Base-by-base conservation (phyloP, 805 yeast genomes). In the Ogataea angusta region DNA sequence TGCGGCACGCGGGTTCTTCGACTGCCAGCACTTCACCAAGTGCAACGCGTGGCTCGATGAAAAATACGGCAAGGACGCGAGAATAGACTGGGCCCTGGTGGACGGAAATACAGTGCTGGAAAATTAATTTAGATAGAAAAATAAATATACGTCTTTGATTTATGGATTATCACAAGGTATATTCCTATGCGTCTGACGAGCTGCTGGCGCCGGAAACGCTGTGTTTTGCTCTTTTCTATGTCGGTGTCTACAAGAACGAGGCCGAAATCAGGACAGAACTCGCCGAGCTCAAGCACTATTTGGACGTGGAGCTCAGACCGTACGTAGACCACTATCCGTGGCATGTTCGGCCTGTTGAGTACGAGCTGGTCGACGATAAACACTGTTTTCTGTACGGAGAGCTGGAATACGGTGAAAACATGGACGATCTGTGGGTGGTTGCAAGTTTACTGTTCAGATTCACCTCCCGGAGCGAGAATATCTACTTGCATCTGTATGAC, bases 1-100 rank as follows among this genome's bases (percentile, higher is more conserved):
- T 47, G 99, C 99, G 0, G 72, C 83, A 14, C 67, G 95, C 30
- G 96, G 93, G 2, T 93, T 85, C 61, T 90, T 91, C 52, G 80
- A 80, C 2, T 79, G 84, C 51, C 65, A 69, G 16, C 96, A 88
- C 54, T 91, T 89, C 62, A 70, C 60, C 37, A 73, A 75, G 55
- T 79, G 91, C 30, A 91, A 93, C 58, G 77, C 77, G 6, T 91
- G 96, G 95, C 67, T 91, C 2, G 51, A 54, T 12, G 65, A 68
- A 23, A 56, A 65, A 13, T 69, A 71, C 38, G 73, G 62, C 3
- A 19, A 43, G 8, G 45, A 46, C 3, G 49, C 48, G 1, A 21
- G 48, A 6, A 50, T 61, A 13, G 58, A 61, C 34, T 61, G 66
- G 66, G 45, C 49, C 10, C 30, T 54, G 16, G 44, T 44, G 13